These are phyloP conservation scores for Dillenia turbinata DNA, from an alignment of 164 flowering plant species.

Conservation along the genomic window DNA sequence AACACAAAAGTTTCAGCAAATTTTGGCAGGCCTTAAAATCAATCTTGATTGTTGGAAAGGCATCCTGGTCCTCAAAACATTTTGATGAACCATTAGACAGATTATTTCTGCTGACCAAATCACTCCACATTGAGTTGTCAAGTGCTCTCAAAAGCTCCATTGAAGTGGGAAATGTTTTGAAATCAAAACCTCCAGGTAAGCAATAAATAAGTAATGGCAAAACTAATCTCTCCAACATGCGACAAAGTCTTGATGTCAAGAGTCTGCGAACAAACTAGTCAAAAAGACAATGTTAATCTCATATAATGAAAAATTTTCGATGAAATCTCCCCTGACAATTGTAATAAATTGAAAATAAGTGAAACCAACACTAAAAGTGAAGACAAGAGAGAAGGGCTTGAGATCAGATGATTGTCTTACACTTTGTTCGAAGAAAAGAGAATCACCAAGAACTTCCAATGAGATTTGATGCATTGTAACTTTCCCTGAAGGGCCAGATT, in stretches of 20 bases:
- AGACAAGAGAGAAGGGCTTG: not conserved
- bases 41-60: conserved; percentile 1
- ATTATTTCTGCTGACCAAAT: conserved; percentile 11
- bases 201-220: conserved; percentile 24
- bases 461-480: conserved; percentile 47
- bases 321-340: not conserved
- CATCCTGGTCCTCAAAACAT: conserved; percentile 3
- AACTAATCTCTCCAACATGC: conserved; percentile 38
- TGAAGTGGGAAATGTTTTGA: conserved; percentile 49
- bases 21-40: conserved; percentile 35
- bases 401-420: conserved; percentile 40
- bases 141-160: conserved; percentile 33
- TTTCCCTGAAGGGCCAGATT: conserved; percentile 16
- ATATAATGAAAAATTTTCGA: conserved; percentile 5
- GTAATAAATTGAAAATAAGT: not conserved
- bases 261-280: conserved; percentile 77
- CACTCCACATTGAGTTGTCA: conserved; percentile 20
- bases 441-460: conserved; percentile 46
- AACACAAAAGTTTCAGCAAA: conserved; percentile 53
- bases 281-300: conserved; percentile 23
- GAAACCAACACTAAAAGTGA: not conserved
- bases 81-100: conserved; percentile 8
- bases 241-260: conserved; percentile 54
- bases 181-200: conserved; percentile 18
- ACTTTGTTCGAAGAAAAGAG: conserved; percentile 58